Conservation (phyloP, 768 basidiomycete species). For the Pleurotus eryngii region DNA sequence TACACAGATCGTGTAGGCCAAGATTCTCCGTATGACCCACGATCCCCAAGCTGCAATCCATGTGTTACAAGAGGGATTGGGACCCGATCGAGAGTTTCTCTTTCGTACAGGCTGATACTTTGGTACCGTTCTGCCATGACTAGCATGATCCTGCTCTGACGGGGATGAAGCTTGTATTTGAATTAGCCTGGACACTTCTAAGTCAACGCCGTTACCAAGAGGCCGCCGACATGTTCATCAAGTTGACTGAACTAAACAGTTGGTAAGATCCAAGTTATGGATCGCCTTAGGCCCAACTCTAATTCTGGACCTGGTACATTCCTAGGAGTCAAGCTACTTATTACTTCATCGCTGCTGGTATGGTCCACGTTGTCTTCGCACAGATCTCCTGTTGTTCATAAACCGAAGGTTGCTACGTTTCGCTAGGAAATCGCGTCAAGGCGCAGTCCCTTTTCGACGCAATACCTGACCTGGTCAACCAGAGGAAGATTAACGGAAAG, state of each 20-base stretch:
- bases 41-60: conserved; percentile 64
- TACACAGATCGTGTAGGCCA: conserved; percentile 44
- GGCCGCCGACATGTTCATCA: conserved; percentile 63
- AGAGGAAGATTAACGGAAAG: conserved; percentile 62
- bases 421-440: conserved; percentile 49
- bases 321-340: conserved; percentile 77
- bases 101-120: conserved; percentile 70
- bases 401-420: conserved; percentile 56
- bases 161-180: conserved; percentile 58
- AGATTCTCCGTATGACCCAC: conserved; percentile 68
- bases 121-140: conserved; percentile 35
- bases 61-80: conserved; percentile 56
- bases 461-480: conserved; percentile 58
- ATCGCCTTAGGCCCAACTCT: not conserved
- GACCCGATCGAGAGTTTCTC: conserved; percentile 46
- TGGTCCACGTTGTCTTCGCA: conserved; percentile 10
- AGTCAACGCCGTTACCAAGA: conserved; percentile 63
- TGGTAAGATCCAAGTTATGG: conserved; percentile 45
- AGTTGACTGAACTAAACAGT: conserved; percentile 61
- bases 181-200: conserved; percentile 75
- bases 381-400: not conserved
- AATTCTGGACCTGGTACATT: not conserved
- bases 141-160: not conserved
- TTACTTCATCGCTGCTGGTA: conserved; percentile 70
- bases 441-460: conserved; percentile 60